A percentile compares a stretch with the other conserved stretches of the same genome.
These are phyloP conservation scores for Escallonia rubra DNA, from an alignment of 129 eudicot genomes.

Conservation along the genomic window DNA sequence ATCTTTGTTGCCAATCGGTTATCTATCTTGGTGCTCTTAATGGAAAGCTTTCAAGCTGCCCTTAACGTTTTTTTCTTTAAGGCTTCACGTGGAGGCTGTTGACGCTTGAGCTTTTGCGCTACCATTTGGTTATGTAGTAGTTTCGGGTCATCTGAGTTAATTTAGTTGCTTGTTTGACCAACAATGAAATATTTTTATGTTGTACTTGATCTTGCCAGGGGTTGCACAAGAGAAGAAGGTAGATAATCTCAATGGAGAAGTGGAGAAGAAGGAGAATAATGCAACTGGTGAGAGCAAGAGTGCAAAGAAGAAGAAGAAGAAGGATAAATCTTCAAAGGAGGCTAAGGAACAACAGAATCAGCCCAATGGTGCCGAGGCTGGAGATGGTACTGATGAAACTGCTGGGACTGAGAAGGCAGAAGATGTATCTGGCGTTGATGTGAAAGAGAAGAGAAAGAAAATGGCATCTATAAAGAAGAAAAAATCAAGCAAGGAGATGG, in stretches of 20 bases:
- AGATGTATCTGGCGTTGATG: conserved; percentile 27
- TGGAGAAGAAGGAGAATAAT: conserved; percentile 24
- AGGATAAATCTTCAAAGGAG: conserved; percentile 39
- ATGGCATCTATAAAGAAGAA: conserved; percentile 42
- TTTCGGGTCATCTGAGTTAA: too few relatives aligned
- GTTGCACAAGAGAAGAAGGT: conserved; percentile 22
- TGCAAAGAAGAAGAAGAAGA: conserved; percentile 52
- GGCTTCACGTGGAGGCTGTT: too few relatives aligned
- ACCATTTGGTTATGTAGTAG: too few relatives aligned
- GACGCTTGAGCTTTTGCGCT: too few relatives aligned
- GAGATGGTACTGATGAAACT: conserved; percentile 14
- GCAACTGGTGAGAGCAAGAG: conserved; percentile 30
- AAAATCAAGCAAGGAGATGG: conserved; percentile 48
- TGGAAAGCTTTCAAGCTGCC: too few relatives aligned
- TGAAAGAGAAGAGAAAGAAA: conserved; percentile 45
- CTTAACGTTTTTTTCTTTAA: too few relatives aligned
- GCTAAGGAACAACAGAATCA: conserved; percentile 33
- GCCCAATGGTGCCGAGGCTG: conserved; percentile 20
- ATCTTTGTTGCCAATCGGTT: too few relatives aligned
- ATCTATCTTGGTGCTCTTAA: too few relatives aligned
- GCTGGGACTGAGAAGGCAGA: conserved; percentile 25
- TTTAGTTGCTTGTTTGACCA: too few relatives aligned
- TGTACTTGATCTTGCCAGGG: conserved; percentile 1
- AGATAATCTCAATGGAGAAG: conserved; percentile 22
- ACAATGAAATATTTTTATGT: background rate